Percentiles rank a stretch among this genome's conserved stretches.
phyloP scores from a whole-genome alignment of 257 asterid species.

The Fraxinus quadrangulata region DNA sequence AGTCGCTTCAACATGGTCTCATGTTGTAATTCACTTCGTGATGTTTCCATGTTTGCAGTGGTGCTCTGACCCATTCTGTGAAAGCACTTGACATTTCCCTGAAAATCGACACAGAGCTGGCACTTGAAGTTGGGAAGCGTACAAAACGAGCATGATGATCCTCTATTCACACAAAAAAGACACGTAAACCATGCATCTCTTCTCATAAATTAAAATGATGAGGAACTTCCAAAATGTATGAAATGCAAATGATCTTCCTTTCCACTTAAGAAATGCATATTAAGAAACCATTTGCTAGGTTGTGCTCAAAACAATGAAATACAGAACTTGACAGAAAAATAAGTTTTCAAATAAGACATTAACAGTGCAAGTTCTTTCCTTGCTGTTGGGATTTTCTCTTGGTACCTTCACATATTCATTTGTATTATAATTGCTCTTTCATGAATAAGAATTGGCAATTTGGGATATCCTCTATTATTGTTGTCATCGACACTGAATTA shows the following conservation, averaged over 20 bases:
- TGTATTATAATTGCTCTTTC: not conserved
- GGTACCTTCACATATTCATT: not conserved
- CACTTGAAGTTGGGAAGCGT: conserved; percentile 87
- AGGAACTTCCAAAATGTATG: not conserved
- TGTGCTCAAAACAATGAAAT: not conserved
- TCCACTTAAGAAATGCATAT: not conserved
- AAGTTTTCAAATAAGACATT: not conserved
- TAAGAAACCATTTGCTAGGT: not conserved
- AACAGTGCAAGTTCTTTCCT: not conserved
- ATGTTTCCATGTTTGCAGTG: conserved; percentile 51
- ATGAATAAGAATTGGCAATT: not conserved
- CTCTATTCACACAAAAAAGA: not conserved
- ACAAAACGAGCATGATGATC: conserved; percentile 80
- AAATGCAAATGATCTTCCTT: not conserved
- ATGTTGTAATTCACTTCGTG: not conserved
- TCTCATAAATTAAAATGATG: not conserved
- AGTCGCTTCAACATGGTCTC: not conserved
- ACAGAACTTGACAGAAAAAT: not conserved
- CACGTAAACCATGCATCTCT: not conserved
- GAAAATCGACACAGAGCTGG: conserved; percentile 96
- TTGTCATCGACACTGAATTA: not conserved
- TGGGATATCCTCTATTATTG: not conserved
- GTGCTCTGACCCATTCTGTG: conserved; percentile 91
- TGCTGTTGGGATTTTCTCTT: not conserved
- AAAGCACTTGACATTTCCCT: conserved; percentile 94